Evolutionary conservation across 805 yeast species (phyloP), one percentile per base, ranked within the genome.

Genomic region (Myxozyma monticola): DNA sequence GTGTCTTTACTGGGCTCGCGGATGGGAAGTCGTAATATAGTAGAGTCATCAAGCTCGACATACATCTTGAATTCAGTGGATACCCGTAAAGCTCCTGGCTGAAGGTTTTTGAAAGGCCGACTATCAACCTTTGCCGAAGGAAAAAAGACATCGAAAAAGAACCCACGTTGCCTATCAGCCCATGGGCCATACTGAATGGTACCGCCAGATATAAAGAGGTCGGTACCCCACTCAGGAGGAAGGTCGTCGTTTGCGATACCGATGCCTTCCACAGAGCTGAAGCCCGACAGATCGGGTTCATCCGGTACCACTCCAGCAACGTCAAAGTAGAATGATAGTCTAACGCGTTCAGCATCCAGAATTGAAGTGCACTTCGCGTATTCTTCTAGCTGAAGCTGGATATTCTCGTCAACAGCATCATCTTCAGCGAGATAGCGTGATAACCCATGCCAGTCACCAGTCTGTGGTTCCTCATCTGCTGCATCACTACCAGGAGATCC

Each of bases 121-220:
- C 80, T 68, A 60, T 88, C 87, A 40, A 83, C 68, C 22, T 84
- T 78, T 9, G 80, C 64, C 0, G 76, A 65, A 0, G 99, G 99
- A 48, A 84, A 79, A 21, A 93, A 69, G 68, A 83, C 69, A 14
- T 72, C 68, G 49, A 84, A 89, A 8, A 90, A 61, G 1, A 81
- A 77, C 1, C 73, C 74, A 15, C 96, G 66, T 65, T 93, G 95
- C 31, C 91, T 79, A 51, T 93, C 95, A 0, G 96, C 86, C 96
- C 97, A 91, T 0, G 99, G 96, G 0, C 99, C 99, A 63, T 88
- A 90, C 59, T 84, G 84, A 1, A 88, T 69, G 0, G 86, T 81
- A 0, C 88, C 81, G 47, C 78, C 76, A 1, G 77, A 73, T 1
- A 88, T 56, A 12, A 72, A 73, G 7, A 90, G 44, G 45, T 84